Evolutionary conservation across 305 asterid genomes (phyloP).

Genomic region (Fraxinus greggii): DNA sequence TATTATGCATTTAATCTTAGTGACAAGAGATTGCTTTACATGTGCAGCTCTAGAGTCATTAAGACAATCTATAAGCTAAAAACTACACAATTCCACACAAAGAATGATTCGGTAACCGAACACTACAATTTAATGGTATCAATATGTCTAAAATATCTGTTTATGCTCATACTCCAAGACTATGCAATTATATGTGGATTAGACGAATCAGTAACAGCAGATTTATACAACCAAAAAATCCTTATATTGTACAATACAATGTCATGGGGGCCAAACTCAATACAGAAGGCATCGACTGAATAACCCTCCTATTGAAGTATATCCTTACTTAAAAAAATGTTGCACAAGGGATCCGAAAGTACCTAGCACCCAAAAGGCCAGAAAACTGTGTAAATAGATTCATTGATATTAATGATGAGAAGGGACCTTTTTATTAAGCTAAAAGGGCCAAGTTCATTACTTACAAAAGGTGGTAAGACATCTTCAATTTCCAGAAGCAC

Average conservation of each 20-base stretch:
- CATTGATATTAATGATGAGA: background rate
- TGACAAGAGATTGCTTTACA: background rate
- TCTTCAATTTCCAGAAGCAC: conserved; percentile 55
- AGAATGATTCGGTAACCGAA: background rate
- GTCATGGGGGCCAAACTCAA: background rate
- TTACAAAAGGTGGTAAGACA: conserved; percentile 64
- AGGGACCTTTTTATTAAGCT: background rate
- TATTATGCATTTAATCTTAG: background rate
- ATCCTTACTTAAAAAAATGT: background rate
- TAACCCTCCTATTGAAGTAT: background rate
- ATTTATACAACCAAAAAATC: background rate
- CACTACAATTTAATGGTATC: background rate
- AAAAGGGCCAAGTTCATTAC: conserved; percentile 17
- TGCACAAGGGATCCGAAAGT: background rate
- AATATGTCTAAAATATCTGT: background rate
- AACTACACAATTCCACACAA: background rate
- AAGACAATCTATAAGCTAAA: background rate
- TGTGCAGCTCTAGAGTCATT: background rate
- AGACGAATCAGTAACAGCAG: background rate
- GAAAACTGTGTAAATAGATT: background rate
- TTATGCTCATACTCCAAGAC: background rate
- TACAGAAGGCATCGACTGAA: background rate
- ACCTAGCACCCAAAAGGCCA: background rate
- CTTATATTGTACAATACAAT: background rate
- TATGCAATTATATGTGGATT: background rate